A percentile compares a stretch with the other conserved stretches of the same genome.
Conservation (phyloP, 1,284 basidiomycete species). For the Macrocystidia cucumis region DNA sequence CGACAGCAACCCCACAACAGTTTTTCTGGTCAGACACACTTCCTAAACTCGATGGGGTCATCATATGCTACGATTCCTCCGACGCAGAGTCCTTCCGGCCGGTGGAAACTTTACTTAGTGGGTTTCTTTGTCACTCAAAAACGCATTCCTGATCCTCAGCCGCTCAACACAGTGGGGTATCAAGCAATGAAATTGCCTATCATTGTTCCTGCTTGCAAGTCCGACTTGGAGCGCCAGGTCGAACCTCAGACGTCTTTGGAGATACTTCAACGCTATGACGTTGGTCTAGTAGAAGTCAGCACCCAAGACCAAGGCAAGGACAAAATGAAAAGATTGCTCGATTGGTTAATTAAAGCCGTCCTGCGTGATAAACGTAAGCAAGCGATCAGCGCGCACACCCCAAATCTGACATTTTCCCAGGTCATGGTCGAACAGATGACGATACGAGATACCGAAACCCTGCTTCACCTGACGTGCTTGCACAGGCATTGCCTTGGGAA, state of each 20-base stretch:
- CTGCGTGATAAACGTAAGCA: conserved; percentile 44
- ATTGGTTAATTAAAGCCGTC: conserved; percentile 56
- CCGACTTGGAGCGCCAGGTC: conserved; percentile 51
- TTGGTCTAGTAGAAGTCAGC: conserved; percentile 62
- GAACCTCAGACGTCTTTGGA: conserved; percentile 43
- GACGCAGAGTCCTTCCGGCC: conserved; percentile 50
- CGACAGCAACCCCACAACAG: neutral
- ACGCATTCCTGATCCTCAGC: neutral
- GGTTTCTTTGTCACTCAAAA: conserved; percentile 19
- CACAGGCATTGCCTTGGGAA: conserved; percentile 41
- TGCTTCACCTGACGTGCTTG: conserved; percentile 57
- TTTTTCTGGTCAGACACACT: conserved; percentile 34
- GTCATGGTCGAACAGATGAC: conserved; percentile 20
- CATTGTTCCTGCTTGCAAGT: conserved; percentile 72
- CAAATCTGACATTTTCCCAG: conserved; percentile 14
- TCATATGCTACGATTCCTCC: conserved; percentile 71
- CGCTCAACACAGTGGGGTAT: conserved; percentile 39
- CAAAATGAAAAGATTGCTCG: conserved; percentile 60
- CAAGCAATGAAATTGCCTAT: conserved; percentile 45
- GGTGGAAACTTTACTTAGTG: conserved; percentile 58
- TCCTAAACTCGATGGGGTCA: conserved; percentile 57
- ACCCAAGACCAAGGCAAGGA: conserved; percentile 42
- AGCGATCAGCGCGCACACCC: conserved; percentile 7
- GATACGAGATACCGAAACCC: conserved; percentile 52
- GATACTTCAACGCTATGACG: conserved; percentile 46